A percentile compares a stretch with the other conserved stretches of the same genome.
These are phyloP conservation scores for Xylaria digitata DNA, from an alignment of 2,329 filamentous ascomycete genomes.

Conservation along the genomic window DNA sequence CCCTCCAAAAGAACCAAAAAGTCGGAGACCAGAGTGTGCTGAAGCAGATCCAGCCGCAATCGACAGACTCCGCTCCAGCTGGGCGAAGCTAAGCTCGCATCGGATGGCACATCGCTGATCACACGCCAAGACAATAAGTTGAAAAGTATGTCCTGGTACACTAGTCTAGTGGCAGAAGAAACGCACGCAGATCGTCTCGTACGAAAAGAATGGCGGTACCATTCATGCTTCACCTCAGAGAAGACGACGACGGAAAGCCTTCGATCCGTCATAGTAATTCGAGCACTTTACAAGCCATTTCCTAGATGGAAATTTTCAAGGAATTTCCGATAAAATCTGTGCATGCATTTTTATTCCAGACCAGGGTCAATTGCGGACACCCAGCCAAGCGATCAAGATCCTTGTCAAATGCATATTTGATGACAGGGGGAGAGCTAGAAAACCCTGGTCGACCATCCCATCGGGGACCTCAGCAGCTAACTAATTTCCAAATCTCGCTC, in stretches of 20 bases:
- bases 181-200: constrained; percentile 30
- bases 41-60: constrained; percentile 43
- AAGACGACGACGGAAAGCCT: background rate
- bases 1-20: constrained; percentile 25
- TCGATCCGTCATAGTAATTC: background rate
- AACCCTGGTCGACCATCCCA: constrained; percentile 43
- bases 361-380: constrained; percentile 41
- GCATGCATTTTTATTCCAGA: constrained; percentile 39
- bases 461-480: constrained; percentile 43
- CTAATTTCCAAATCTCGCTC: constrained; percentile 42
- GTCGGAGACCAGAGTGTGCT: constrained; percentile 32
- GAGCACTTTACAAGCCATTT: background rate
- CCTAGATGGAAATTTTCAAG: background rate
- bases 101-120: constrained; percentile 43
- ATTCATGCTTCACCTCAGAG: background rate
- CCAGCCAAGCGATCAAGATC: constrained; percentile 41
- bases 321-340: constrained; percentile 12
- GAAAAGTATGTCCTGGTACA: constrained; percentile 38
- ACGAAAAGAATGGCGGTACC: constrained; percentile 5
- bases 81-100: constrained; percentile 42
- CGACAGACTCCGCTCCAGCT: constrained; percentile 41
- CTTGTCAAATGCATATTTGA: constrained; percentile 46
- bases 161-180: constrained; percentile 32
- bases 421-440: constrained; percentile 42
- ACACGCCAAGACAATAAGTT: constrained; percentile 47